A percentile compares a stretch with the other conserved stretches of the same genome.
Conservation (phyloP, 208 protist species). For the Leptomonas seymouri region DNA sequence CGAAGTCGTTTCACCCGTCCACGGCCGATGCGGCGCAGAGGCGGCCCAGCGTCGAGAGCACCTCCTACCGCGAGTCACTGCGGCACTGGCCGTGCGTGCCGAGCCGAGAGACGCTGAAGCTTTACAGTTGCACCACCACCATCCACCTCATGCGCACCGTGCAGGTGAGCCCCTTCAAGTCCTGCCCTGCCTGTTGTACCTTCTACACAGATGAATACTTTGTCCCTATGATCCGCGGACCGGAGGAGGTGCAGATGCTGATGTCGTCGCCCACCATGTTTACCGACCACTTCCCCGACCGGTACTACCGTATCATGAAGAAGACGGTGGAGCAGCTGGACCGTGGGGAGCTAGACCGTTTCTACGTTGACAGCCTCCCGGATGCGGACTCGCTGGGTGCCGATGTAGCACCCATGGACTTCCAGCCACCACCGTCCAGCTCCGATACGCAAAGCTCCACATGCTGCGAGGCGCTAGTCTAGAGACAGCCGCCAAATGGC, state of each 20-base stretch:
- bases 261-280: conserved; percentile 80
- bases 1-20: conserved; percentile 31
- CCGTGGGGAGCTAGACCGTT: conserved; percentile 74
- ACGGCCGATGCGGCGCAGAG: conserved; percentile 2
- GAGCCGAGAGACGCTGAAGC: conserved; percentile 20
- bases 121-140: conserved; percentile 69
- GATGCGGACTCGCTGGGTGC: conserved; percentile 1
- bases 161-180: conserved; percentile 23
- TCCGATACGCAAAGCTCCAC: conserved; percentile 10
- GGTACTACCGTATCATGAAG: conserved; percentile 59
- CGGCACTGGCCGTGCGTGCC: conserved; percentile 28
- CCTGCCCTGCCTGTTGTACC: conserved; percentile 17
- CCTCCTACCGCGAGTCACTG: conserved; percentile 42
- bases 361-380: conserved; percentile 44
- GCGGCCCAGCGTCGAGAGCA: conserved; percentile 32
- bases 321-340: conserved; percentile 42
- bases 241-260: conserved; percentile 70
- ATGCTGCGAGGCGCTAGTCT: conserved; percentile 16
- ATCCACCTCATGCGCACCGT: conserved; percentile 79
- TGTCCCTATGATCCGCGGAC: conserved; percentile 55
- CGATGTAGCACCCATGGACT: conserved; percentile 35
- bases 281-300: conserved; percentile 87
- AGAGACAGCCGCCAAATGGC: too few relatives aligned
- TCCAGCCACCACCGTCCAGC: not conserved
- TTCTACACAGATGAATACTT: conserved; percentile 63